These are phyloP conservation scores for Coemansia reversa DNA, from an alignment of 192 early-diverging fungal genomes.

Conservation along the genomic window DNA sequence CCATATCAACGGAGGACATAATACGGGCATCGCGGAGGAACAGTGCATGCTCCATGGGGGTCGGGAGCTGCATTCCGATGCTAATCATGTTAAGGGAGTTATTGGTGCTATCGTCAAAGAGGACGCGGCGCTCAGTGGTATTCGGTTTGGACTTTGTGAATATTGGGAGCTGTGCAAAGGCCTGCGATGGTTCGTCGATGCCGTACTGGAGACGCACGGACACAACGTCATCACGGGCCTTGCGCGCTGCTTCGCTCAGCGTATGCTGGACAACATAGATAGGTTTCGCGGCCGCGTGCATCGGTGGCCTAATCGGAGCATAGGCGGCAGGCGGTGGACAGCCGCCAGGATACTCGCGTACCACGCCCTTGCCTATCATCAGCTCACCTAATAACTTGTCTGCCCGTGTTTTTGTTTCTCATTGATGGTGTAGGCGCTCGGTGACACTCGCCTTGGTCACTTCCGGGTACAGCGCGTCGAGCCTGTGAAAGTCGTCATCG, in stretches of 20 bases:
- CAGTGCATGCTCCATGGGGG: neutral
- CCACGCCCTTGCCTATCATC: neutral
- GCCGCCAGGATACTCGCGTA: constrained; percentile 16
- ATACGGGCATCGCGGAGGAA: constrained; percentile 10
- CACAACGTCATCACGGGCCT: neutral
- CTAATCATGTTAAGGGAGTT: constrained; percentile 27
- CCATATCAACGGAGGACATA: constrained; percentile 2
- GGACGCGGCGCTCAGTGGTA: constrained; percentile 10
- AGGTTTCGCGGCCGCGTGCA: constrained; percentile 3
- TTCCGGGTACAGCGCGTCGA: constrained; percentile 3
- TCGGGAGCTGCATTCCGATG: constrained; percentile 23
- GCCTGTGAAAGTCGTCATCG: constrained; percentile 2
- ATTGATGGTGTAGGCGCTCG: neutral
- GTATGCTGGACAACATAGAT: constrained; percentile 14
- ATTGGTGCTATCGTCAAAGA: constrained; percentile 19
- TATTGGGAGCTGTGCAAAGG: constrained; percentile 11
- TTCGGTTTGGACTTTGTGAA: constrained; percentile 19
- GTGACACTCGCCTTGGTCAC: neutral
- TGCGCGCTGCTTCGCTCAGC: constrained; percentile 9
- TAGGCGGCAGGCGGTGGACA: constrained; percentile 23
- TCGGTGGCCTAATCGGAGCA: constrained; percentile 18
- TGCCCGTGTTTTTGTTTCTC: neutral
- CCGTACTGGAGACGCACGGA: constrained; percentile 8
- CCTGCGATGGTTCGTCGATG: constrained; percentile 17
- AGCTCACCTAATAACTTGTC: neutral